phyloP scores from a whole-genome alignment of 2,329 filamentous ascomycete species.

The Botrytis deweyae region DNA sequence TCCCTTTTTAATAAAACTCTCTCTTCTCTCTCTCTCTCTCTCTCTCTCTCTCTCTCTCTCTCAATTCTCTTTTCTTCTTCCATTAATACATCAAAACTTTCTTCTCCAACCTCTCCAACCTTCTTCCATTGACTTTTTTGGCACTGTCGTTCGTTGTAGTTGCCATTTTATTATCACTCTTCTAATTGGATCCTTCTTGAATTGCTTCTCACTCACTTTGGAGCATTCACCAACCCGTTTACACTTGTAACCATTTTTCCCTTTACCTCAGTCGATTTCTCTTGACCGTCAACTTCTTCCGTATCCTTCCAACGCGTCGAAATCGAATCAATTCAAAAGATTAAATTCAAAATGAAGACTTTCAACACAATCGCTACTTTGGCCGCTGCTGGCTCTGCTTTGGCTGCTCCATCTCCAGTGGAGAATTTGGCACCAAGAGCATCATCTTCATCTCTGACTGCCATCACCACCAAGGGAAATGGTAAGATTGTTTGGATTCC shows the following conservation, averaged over 20 bases:
- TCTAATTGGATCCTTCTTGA: conserved; percentile 27
- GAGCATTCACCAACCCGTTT: conserved; percentile 23
- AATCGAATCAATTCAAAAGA: background rate
- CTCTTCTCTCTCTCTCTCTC: background rate
- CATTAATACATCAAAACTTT: conserved; percentile 11
- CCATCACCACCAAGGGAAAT: conserved; percentile 39
- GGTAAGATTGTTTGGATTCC: conserved; percentile 28
- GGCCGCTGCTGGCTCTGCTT: conserved; percentile 31
- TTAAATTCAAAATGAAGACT: conserved; percentile 35
- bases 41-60: conserved; percentile 10
- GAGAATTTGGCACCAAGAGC: conserved; percentile 29
- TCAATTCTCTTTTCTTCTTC: background rate
- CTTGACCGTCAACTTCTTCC: conserved; percentile 1
- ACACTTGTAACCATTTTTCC: conserved; percentile 2
- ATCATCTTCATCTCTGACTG: conserved; percentile 28
- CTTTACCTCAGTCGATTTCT: conserved; percentile 7
- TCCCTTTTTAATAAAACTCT: background rate
- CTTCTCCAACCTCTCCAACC: background rate
- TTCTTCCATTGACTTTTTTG: conserved; percentile 9
- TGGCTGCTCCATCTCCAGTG: conserved; percentile 29
- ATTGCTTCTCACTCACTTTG: conserved; percentile 33
- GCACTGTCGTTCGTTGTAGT: conserved; percentile 32
- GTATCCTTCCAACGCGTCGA: background rate
- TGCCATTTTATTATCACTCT: conserved; percentile 25
- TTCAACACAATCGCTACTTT: conserved; percentile 35